Evolutionary conservation across 2,329 filamentous ascomycete species (phyloP), one percentile per base, ranked within the genome.

Genomic region (Pezicula rhizophila): DNA sequence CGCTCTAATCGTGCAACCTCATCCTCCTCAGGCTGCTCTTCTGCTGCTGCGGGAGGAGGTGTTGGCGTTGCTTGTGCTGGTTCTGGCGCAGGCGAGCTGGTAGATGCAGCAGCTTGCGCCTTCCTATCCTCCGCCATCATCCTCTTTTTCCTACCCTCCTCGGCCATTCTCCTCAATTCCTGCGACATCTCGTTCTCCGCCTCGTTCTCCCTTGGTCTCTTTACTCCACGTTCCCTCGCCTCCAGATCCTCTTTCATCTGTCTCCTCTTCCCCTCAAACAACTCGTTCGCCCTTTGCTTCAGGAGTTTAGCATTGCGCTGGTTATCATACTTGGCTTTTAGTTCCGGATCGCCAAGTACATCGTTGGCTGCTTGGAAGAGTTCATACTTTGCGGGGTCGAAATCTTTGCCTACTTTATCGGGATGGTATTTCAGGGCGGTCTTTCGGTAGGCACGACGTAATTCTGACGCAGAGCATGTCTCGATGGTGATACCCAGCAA

Each of bases 401-500:
- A 89, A 34, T 77, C 72, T 46, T 79, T 81, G 54, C 84, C 80
- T 48, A 91, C 84, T 70, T 96, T 96, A 76, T 97, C 92, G 1
- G 92, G 92, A 67, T 97, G 92, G 72, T 91, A 89, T 62, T 89
- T 89, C n/a, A 96, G 75, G 3, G 89, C 89, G 26, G 85, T 84
- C 60, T 88, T 87, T 51, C 89, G 82, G 75, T 92, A 96, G 40
- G 89, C 89, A 57, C 63, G 60, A 28, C 61, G 59, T 6, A 63
- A 52, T 51, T 63, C 61, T 6, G 61, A 60, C 34, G 51, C 52
- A 0, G 56, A 55, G 50, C 50, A 60, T 15, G 52, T 52, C 45
- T 60, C 57, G 47, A 59, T 52, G 3, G 53, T 52, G 10, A 64
- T 49, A n/a, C 61, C 61, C 6, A 65, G 57, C 3, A 64, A 56